Percentiles rank a stretch among this genome's conserved stretches.
These are phyloP conservation scores for Ambispora gerdemannii DNA, from an alignment of 192 early-diverging fungal genomes.

Conservation along the genomic window DNA sequence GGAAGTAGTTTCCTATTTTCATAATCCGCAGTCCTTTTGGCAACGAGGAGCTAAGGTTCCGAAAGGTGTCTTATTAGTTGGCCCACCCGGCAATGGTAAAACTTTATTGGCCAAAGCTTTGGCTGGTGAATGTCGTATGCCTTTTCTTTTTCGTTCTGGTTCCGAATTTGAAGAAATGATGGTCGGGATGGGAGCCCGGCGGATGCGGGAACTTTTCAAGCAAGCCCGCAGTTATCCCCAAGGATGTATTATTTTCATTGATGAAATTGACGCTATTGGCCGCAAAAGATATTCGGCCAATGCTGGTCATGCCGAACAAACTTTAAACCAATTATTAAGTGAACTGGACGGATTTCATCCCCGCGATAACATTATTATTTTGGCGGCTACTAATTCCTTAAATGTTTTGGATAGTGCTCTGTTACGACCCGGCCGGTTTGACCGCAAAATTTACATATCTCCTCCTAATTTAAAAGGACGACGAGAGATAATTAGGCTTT, in stretches of 20 bases:
- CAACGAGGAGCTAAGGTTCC: conserved; percentile 77
- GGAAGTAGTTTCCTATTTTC: conserved; percentile 78
- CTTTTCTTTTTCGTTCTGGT: conserved; percentile 74
- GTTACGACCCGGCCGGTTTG: conserved; percentile 80
- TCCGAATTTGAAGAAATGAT: conserved; percentile 71
- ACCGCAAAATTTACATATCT: conserved; percentile 60
- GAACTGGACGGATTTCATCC: conserved; percentile 88
- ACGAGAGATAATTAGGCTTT: conserved; percentile 46
- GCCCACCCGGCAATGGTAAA: conserved; percentile 96
- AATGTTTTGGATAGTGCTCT: conserved; percentile 83
- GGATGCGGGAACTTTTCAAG: conserved; percentile 73
- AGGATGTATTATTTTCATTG: conserved; percentile 79
- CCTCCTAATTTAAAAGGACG: conserved; percentile 48
- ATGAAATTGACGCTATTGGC: conserved; percentile 94
- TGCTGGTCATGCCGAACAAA: conserved; percentile 28
- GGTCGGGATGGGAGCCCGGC: conserved; percentile 83
- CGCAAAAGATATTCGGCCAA: conserved; percentile 68
- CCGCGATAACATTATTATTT: conserved; percentile 65
- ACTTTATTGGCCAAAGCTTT: conserved; percentile 90
- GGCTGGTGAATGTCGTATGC: conserved; percentile 67
- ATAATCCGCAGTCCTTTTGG: conserved; percentile 68
- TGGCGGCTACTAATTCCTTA: conserved; percentile 83
- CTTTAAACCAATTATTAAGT: conserved; percentile 72
- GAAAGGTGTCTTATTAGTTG: conserved; percentile 86
- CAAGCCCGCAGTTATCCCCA: conserved; percentile 77